Percentiles rank a stretch among this genome's conserved stretches.
phyloP scores from a whole-genome alignment of 2,329 filamentous ascomycete species.

The Phoma herbarum region DNA sequence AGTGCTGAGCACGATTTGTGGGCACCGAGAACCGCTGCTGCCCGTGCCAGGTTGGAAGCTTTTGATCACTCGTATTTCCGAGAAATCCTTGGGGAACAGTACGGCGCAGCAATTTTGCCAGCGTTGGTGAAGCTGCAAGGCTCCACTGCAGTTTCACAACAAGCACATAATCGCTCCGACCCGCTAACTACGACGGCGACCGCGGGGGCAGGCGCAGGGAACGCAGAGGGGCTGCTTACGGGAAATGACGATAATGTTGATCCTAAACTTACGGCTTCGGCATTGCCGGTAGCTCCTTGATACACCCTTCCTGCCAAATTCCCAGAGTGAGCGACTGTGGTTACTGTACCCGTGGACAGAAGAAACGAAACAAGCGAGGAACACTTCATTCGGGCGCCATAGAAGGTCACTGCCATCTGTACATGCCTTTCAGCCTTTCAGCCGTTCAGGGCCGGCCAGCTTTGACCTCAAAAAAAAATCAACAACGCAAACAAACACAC shows the following conservation, averaged over 20 bases:
- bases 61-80: constrained; percentile 17
- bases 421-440: neutral
- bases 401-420: neutral
- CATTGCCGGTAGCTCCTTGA: neutral
- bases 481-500: neutral
- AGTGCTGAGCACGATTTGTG: constrained; percentile 1
- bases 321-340: neutral
- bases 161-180: neutral
- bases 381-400: neutral
- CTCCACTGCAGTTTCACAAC: neutral
- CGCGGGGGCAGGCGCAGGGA: neutral
- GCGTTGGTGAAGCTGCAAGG: neutral
- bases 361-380: neutral
- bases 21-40: constrained; percentile 3
- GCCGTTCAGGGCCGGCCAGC: neutral
- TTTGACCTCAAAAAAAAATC: neutral
- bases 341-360: neutral
- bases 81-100: constrained; percentile 8
- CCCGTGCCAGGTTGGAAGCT: neutral
- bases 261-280: neutral
- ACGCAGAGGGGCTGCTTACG: neutral
- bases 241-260: neutral
- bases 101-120: neutral
- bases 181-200: neutral
- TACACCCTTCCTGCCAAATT: neutral